Percentiles rank a stretch among this genome's conserved stretches.
These are phyloP conservation scores for Dendrobium officinale DNA, from an alignment of 106 monocot genomes.

Conservation along the genomic window DNA sequence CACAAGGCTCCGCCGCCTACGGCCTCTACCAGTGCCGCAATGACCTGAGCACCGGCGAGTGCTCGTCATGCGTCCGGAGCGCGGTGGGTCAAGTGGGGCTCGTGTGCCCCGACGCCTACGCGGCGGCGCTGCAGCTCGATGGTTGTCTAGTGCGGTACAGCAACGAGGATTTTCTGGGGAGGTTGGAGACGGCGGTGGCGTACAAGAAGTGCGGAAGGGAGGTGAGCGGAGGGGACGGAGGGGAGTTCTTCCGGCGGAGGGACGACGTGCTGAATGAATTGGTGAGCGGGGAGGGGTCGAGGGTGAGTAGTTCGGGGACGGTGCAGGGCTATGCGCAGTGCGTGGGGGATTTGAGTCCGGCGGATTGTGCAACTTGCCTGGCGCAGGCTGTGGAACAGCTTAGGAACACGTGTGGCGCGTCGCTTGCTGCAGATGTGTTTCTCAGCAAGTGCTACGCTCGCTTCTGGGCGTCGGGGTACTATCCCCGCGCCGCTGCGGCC, in stretches of 20 bases:
- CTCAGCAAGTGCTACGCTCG: constrained; percentile 76
- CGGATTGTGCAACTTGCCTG: constrained; percentile 59
- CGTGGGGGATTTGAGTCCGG: constrained; percentile 46
- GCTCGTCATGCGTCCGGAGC: constrained; percentile 57
- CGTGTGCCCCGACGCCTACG: constrained; percentile 44
- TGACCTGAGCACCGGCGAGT: constrained; percentile 55
- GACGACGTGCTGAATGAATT: constrained; percentile 70
- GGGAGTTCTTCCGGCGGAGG: constrained; percentile 49
- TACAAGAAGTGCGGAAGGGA: constrained; percentile 56
- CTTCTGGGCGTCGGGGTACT: constrained; percentile 84
- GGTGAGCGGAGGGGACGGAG: constrained; percentile 26
- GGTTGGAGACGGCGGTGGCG: constrained; percentile 35
- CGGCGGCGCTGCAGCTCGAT: constrained; percentile 79
- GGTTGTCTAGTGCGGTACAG: constrained; percentile 72
- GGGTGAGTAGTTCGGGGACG: constrained; percentile 59
- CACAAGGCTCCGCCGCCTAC: constrained; percentile 29
- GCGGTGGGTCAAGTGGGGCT: constrained; percentile 52
- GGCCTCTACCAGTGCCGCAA: constrained; percentile 89
- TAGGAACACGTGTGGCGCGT: constrained; percentile 53
- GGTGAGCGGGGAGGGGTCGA: constrained; percentile 36
- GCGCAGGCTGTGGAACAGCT: constrained; percentile 54
- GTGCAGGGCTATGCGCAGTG: constrained; percentile 82
- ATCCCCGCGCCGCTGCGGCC: constrained; percentile 26
- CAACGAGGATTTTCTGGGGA: constrained; percentile 56
- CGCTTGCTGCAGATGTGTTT: constrained; percentile 65